Evolutionary conservation across 1,284 basidiomycete species (phyloP).

Genomic region (Polyporus tsugae): DNA sequence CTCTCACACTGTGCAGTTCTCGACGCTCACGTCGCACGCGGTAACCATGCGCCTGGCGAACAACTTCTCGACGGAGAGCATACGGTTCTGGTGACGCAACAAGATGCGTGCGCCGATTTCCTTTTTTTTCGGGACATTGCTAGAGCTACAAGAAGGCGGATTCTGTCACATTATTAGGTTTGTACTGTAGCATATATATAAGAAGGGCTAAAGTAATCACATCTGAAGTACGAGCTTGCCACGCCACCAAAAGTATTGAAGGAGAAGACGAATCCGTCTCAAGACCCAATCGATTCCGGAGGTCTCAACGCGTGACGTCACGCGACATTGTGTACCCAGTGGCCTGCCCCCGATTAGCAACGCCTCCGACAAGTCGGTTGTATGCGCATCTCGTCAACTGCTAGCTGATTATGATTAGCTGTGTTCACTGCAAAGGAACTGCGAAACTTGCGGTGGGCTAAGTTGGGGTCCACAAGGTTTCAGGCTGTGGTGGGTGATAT

Average conservation of each 20-base stretch:
- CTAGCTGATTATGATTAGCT: neutral
- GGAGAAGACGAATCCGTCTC: too few species aligned
- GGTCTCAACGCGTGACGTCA: neutral
- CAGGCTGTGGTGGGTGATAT: neutral
- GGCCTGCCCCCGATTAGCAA: neutral
- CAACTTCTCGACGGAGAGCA: conserved; percentile 26
- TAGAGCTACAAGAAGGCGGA: neutral
- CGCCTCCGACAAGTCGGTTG: neutral
- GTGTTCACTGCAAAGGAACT: neutral
- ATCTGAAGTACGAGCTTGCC: neutral
- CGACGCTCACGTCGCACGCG: conserved; percentile 39
- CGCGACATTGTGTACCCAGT: neutral
- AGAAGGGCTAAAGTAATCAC: neutral
- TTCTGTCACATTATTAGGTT: neutral
- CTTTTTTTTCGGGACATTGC: neutral
- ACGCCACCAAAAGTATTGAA: too few species aligned
- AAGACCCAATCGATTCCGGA: too few species aligned
- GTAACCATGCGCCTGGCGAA: conserved; percentile 40
- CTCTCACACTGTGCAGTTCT: conserved; percentile 34
- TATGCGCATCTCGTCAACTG: neutral
- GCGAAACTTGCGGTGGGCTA: neutral
- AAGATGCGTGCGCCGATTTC: neutral
- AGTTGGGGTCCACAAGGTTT: neutral
- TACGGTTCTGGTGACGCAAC: conserved; percentile 33
- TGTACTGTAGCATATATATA: neutral